Evolutionary conservation across 306 rosid species (phyloP).

Genomic region (Hippophae tibetana): DNA sequence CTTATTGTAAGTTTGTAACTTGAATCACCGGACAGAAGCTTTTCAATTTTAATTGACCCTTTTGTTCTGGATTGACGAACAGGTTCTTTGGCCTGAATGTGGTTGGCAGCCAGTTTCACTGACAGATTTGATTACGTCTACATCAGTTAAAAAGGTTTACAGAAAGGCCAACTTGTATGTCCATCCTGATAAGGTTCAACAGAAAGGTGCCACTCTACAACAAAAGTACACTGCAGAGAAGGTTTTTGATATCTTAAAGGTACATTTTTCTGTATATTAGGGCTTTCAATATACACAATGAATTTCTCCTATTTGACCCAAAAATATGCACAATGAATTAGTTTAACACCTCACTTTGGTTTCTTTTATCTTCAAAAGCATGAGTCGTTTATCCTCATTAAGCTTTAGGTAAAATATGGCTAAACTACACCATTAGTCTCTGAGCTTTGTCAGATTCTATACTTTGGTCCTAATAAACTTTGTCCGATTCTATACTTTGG

Average conservation of each 20-base stretch:
- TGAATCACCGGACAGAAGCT: background rate
- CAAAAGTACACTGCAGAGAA: slow-evolving; percentile 85
- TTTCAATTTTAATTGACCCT: slow-evolving; percentile 1
- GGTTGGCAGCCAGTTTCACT: slow-evolving; percentile 75
- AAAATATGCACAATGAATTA: background rate
- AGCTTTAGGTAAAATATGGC: too few relatives aligned
- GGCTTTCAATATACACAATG: background rate
- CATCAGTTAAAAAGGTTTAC: slow-evolving; percentile 65
- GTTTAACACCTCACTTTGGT: background rate
- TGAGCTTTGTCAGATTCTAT: too few relatives aligned
- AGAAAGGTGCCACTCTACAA: slow-evolving; percentile 67
- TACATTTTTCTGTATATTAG: slow-evolving; percentile 13
- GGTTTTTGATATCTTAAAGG: slow-evolving; percentile 88
- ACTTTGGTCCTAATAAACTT: too few relatives aligned
- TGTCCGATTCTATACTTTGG: too few relatives aligned
- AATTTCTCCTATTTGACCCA: background rate
- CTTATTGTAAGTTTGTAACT: background rate
- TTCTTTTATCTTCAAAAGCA: too few relatives aligned
- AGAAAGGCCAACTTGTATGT: slow-evolving; percentile 63
- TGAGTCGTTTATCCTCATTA: too few relatives aligned
- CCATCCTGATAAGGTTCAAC: slow-evolving; percentile 96
- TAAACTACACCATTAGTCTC: too few relatives aligned
- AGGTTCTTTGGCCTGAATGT: slow-evolving; percentile 81
- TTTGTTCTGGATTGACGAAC: slow-evolving; percentile 26
- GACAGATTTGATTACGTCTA: slow-evolving; percentile 71